These are phyloP conservation scores for Cymodocea nodosa DNA, from an alignment of 116 monocot genomes.

Conservation along the genomic window DNA sequence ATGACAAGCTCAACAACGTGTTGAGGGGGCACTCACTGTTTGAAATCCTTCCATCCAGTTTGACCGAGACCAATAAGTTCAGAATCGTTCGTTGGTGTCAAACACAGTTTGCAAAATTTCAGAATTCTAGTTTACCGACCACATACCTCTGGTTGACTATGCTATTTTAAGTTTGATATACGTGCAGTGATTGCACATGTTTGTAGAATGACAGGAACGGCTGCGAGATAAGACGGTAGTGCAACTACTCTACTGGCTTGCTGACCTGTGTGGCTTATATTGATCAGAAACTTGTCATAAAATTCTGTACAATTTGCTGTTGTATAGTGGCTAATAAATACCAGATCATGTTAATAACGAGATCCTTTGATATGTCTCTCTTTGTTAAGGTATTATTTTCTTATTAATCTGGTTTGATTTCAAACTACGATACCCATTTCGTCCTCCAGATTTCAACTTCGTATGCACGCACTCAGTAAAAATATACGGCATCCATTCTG, in stretches of 20 bases:
- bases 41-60: not conserved
- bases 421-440: not conserved
- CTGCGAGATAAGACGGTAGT: conserved; percentile 57
- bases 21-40: not conserved
- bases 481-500: too few species aligned
- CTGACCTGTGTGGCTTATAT: not conserved
- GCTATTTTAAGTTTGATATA: too few species aligned
- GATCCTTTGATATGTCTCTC: not conserved
- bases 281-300: not conserved
- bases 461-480: too few species aligned
- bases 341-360: conserved; percentile 1
- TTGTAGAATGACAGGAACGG: conserved; percentile 15
- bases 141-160: not conserved
- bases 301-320: conserved; percentile 4
- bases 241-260: conserved; percentile 16
- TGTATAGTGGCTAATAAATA: conserved; percentile 4
- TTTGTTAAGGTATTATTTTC: not conserved
- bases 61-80: not conserved
- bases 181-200: not conserved
- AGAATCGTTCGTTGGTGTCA: not conserved
- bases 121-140: not conserved
- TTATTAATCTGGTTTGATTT: not conserved
- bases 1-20: not conserved
- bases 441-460: too few species aligned
- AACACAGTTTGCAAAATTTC: not conserved